Evolutionary conservation across 257 asterid genomes (phyloP), one percentile per base, ranked within the genome.

Genomic region (Salvia splendens): DNA sequence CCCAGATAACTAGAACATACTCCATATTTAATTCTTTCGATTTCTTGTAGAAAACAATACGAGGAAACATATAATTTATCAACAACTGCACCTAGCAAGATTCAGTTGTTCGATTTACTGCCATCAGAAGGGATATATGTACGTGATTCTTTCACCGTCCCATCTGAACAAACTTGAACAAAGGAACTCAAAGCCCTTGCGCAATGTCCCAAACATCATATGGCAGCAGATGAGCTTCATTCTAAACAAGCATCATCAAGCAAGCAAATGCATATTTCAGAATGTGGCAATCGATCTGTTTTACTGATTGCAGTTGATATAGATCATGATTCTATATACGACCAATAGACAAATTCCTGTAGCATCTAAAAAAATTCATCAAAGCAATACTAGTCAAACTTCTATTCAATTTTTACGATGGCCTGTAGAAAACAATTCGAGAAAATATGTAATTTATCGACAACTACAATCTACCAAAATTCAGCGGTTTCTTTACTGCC

Each of bases 151-250:
- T 38, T 38, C 89, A 87, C 28, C 5, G 81, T 78, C 83, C 83
- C 65, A 64, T 64, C 52, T 10, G 35, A 57, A 63, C 50, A 46
- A 63, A 57, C 8, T 30, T 33, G 50, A 8, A 62, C 11, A 56
- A 33, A 58, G 76, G 77, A 68, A 69, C 82, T 82, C 87, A 85
- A 79, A 87, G 86, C 89, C 95, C 83, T 85, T 87, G 88, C 88
- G 86, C 89, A 85, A 77, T 83, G 47, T 81, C 84, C 95, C 86
- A 70, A 79, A 73, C 84, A 83, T 87, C 87, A 83, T 74, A 35
- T 74, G 95, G 89, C 86, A 81, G 89, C 86, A 81, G 65, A 65
- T 61, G 62, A 33, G 45, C 10, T 33, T 65, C 52, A 41, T 56
- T n/a, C 11, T 6, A 30, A 28, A 40, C 49, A 63, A 62, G 20